Evolutionary conservation across 371 early-diverging fungal genomes (phyloP).

Genomic region (Astathelohania contejeani): DNA sequence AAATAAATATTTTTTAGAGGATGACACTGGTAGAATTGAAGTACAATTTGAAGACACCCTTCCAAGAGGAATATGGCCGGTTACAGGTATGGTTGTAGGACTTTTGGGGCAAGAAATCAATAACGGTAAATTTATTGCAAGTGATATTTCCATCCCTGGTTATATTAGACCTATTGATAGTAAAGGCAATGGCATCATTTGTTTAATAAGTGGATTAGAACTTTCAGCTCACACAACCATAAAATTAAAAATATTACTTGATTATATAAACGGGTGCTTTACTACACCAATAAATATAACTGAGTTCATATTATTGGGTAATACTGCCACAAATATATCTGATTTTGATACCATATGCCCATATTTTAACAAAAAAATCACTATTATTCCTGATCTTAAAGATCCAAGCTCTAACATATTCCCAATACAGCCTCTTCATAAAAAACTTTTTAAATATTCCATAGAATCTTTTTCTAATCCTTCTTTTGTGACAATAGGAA

Average conservation of each 20-base stretch:
- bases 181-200: neutral
- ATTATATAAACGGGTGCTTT: conserved; percentile 13
- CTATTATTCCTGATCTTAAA: conserved; percentile 17
- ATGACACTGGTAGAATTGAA: conserved; percentile 26
- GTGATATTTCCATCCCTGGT: conserved; percentile 8
- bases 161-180: neutral
- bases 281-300: conserved; percentile 1
- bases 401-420: conserved; percentile 20
- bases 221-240: neutral
- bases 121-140: conserved; percentile 3
- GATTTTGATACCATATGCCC: neutral
- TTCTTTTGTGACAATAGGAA: conserved; percentile 1
- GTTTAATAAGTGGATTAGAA: conserved; percentile 10
- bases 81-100: conserved; percentile 39
- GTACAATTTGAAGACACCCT: conserved; percentile 8
- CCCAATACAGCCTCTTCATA: conserved; percentile 24
- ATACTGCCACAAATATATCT: conserved; percentile 11
- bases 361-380: conserved; percentile 2
- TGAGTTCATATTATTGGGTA: conserved; percentile 12
- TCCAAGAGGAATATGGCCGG: too few species aligned
- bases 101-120: conserved; percentile 6
- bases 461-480: conserved; percentile 12
- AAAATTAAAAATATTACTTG: neutral
- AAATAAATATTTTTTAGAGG: conserved; percentile 28
- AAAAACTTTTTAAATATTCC: conserved; percentile 14